These are phyloP conservation scores for Murraya paniculata DNA, from an alignment of 345 rosid genomes.

Conservation along the genomic window DNA sequence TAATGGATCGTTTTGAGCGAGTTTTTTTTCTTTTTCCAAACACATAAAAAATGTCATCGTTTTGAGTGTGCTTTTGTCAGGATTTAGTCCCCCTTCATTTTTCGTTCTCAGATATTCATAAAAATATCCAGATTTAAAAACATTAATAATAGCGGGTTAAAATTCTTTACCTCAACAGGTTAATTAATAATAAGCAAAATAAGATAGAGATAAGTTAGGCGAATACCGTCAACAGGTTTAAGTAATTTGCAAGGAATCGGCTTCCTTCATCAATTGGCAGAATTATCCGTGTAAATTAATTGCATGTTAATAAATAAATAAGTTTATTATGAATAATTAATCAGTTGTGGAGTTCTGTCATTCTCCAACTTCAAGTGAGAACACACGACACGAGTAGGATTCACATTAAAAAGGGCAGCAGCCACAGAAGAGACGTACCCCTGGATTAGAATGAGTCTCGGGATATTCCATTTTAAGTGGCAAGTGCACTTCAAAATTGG, in stretches of 20 bases:
- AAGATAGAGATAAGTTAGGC: background rate
- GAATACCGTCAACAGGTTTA: background rate
- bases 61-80: too few species aligned
- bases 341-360: background rate
- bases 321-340: background rate
- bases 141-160: background rate
- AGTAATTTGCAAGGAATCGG: background rate
- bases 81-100: too few species aligned
- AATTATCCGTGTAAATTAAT: background rate
- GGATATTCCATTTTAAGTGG: slow-evolving; percentile 4
- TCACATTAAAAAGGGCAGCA: background rate
- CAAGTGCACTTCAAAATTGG: background rate
- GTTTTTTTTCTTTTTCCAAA: too few species aligned
- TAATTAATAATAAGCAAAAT: too few species aligned
- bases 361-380: background rate
- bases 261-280: background rate
- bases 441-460: background rate
- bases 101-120: too few species aligned
- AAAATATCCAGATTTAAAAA: background rate
- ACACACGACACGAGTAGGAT: background rate
- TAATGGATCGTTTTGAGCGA: too few species aligned
- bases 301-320: too few species aligned
- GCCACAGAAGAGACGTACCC: background rate
- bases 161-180: background rate
- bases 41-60: too few species aligned